Base-by-base conservation (phyloP, 1,284 basidiomycete species). In the Heterobasidion annosum region DNA sequence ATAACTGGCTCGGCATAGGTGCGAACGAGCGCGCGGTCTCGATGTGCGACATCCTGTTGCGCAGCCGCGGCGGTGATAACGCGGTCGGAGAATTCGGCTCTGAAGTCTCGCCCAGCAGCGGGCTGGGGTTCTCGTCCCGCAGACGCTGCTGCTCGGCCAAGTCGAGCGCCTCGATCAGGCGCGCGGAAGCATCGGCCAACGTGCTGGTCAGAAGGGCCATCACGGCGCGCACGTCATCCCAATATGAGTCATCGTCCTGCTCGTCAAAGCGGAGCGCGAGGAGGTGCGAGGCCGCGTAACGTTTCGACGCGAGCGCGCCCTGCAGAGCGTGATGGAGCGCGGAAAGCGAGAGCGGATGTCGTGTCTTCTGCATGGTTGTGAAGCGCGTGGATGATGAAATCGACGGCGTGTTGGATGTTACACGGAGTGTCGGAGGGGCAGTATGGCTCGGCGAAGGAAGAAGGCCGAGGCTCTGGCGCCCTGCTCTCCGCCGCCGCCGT, bases 161-260 rank as follows among this genome's bases (percentile, higher is more conserved):
- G 15, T 82, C 78, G 18, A 91, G 69, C 0, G 81, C 84, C 37
- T 82, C 81, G 0, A 71, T 66, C 2, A 91, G 72, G 25, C 82
- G 70, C 9, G 78, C 70, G 9, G 81, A 74, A 1, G 83, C 78
- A 62, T 89, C 87, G 3, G 74, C 73, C 45, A 91, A 72, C 5
- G 85, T 77, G 40, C 74, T 81, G 1, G 81, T 82, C 54, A 91
- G 67, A 4, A 91, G 65, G 6, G 73, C 74, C 73, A 88, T 83
- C 34, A 91, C 78, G 42, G 82, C 81, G 19, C 83, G 76, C 34
- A 88, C 87, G 62, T 90, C 83, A 59, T 90, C 88, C 88, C 88
- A 91, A 62, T 91, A 91, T 7, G 72, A 70, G 12, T 71, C 71
- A 58, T 85, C 82, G 58, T 86, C 85, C 12, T 66, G 52, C 51